These are phyloP conservation scores for Epichloe coenophiala DNA, from an alignment of 2,329 filamentous ascomycete genomes.

Conservation along the genomic window DNA sequence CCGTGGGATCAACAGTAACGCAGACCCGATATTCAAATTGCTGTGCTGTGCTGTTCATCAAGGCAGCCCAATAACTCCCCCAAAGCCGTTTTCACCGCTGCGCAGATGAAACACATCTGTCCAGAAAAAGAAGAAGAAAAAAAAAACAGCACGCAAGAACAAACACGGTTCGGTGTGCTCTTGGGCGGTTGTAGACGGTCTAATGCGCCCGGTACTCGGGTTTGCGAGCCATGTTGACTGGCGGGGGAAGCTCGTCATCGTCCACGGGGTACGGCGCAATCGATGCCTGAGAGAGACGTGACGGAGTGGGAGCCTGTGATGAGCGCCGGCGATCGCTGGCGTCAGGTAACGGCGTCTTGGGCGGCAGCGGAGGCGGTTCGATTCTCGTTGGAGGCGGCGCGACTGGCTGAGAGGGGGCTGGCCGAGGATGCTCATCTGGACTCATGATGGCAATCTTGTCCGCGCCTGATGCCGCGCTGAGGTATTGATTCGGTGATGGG, in stretches of 20 bases:
- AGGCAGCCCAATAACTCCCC: too few species aligned
- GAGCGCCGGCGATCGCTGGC: slow-evolving; percentile 14
- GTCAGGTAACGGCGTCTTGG: slow-evolving; percentile 60
- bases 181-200: not conserved
- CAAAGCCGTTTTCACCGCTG: not conserved
- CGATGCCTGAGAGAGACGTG: slow-evolving; percentile 20
- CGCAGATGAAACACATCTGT: not conserved
- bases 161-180: not conserved
- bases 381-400: slow-evolving; percentile 24
- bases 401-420: slow-evolving; percentile 20
- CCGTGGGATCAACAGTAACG: not conserved
- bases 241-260: slow-evolving; percentile 72
- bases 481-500: slow-evolving; percentile 46
- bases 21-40: not conserved
- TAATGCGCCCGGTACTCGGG: slow-evolving; percentile 47
- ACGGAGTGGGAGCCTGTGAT: slow-evolving; percentile 15
- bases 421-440: slow-evolving; percentile 41
- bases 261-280: slow-evolving; percentile 66
- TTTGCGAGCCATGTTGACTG: slow-evolving; percentile 76
- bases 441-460: slow-evolving; percentile 57
- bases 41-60: too few species aligned
- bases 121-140: not conserved
- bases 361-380: slow-evolving; percentile 58
- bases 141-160: not conserved
- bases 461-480: slow-evolving; percentile 38